Evolutionary conservation across 2,329 filamentous ascomycete species (phyloP), one percentile per base, ranked within the genome.

Genomic region (Thermoascus crustaceus): DNA sequence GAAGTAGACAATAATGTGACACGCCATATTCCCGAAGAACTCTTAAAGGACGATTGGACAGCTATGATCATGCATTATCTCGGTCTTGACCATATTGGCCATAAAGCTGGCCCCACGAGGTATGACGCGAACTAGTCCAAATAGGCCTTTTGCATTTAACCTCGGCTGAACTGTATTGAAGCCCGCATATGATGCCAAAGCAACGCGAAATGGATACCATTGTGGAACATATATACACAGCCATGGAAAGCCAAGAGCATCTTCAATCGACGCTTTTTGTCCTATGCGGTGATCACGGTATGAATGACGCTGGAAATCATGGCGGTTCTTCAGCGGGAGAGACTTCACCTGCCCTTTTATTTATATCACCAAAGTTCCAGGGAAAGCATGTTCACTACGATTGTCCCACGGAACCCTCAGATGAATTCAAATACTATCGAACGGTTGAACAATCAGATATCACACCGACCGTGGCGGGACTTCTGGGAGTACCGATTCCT

Each of bases 1-100:
- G 88, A 98, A 67, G 93, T 98, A 45, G 91, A 98, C 64, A 82
- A 87, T 57, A 98, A 98, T 59, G 91, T 98, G 49, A 98, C 91
- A 2, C 78, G 91, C 43, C 86, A 98, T 66, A 71, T 98, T 35
- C 73, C 82, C 4, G 67, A 67, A 22, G 89, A 96, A 63, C 69
- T 98, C 41, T 61, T 68, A 38, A 79, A 76, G 25, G 64, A 76
- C 37, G 91, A 98, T 54, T 98, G 91, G 91, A 82, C 85, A 57
- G 82, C 82, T 2, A 82, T 96, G 80, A 79, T 98, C 13, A 73
- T 98, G 60, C 91, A 98, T 64, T 98, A 94, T 53, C 75, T 98
- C 26, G 91, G 91, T 0, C 71, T 98, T 38, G 91, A 98, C 58
- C 91, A 98, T 53, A 98, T 98, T 51, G 91, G 91, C 17, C 91